These are phyloP conservation scores for Blepharisma undulans DNA, from an alignment of 169 alveolate genomes.

Conservation along the genomic window DNA sequence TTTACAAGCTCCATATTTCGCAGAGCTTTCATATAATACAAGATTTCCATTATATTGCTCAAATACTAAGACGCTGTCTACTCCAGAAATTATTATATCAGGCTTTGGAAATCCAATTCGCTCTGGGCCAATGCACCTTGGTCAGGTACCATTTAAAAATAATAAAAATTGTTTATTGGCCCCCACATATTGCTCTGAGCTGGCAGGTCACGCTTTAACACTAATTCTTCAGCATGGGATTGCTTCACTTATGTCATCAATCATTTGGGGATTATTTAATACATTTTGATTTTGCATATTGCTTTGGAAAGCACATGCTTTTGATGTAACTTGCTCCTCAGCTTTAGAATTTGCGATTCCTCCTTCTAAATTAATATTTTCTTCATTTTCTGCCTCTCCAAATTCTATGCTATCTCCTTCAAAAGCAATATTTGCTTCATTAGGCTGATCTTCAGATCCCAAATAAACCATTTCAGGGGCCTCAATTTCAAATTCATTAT, in stretches of 20 bases:
- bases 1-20: not conserved
- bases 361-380: no score
- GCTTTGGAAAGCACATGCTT: not conserved
- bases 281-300: not conserved
- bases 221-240: not conserved
- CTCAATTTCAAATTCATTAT: no score
- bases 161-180: not conserved
- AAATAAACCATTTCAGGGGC: no score
- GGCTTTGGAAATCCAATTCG: not conserved
- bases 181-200: not conserved
- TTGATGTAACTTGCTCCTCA: no score
- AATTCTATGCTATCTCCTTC: no score
- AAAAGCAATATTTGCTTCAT: no score
- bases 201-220: not conserved
- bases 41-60: not conserved
- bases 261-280: not conserved
- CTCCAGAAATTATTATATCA: not conserved
- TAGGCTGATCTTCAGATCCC: no score
- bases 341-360: no score
- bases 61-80: not conserved
- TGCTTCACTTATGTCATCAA: not conserved
- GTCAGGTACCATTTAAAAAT: not conserved
- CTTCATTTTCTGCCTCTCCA: no score
- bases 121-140: not conserved
- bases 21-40: not conserved